Conservation (phyloP, 2,329 filamentous ascomycete species). For the Ophiostoma quercus region DNA sequence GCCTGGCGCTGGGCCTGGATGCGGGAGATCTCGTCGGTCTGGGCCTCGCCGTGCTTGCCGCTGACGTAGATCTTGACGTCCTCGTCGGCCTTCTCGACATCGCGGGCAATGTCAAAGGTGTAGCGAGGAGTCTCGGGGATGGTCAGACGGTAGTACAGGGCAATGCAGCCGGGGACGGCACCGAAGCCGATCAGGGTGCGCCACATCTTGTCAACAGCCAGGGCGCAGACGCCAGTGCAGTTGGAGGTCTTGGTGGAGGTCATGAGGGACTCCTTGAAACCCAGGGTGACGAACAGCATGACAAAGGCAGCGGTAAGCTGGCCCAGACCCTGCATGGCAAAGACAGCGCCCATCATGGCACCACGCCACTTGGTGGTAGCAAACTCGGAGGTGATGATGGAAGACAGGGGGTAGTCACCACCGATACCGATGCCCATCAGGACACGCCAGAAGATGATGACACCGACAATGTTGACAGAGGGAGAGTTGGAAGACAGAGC, state of each 20-base stretch:
- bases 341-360: conserved; percentile 82
- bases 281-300: conserved; percentile 67
- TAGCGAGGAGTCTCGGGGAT: conserved; percentile 86
- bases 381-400: conserved; percentile 82
- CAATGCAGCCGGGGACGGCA: conserved; percentile 72
- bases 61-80: conserved; percentile 71
- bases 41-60: conserved; percentile 53
- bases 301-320: conserved; percentile 72
- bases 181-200: conserved; percentile 74
- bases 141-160: conserved; percentile 72
- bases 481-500: conserved; percentile 59
- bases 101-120: conserved; percentile 74
- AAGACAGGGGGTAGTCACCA: conserved; percentile 75
- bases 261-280: conserved; percentile 61
- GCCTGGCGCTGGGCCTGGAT: conserved; percentile 52
- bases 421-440: conserved; percentile 69
- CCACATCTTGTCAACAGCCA: conserved; percentile 87
- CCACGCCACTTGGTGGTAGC: conserved; percentile 80
- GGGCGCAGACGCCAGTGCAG: conserved; percentile 59
- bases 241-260: conserved; percentile 45
- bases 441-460: conserved; percentile 76
- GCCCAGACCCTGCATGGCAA: conserved; percentile 81
- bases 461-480: conserved; percentile 57
- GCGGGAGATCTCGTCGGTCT: conserved; percentile 62
- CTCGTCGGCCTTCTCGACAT: conserved; percentile 66